These are phyloP conservation scores for Dichomitus squalens DNA, from an alignment of 1,284 basidiomycete species.

Conservation along the genomic window DNA sequence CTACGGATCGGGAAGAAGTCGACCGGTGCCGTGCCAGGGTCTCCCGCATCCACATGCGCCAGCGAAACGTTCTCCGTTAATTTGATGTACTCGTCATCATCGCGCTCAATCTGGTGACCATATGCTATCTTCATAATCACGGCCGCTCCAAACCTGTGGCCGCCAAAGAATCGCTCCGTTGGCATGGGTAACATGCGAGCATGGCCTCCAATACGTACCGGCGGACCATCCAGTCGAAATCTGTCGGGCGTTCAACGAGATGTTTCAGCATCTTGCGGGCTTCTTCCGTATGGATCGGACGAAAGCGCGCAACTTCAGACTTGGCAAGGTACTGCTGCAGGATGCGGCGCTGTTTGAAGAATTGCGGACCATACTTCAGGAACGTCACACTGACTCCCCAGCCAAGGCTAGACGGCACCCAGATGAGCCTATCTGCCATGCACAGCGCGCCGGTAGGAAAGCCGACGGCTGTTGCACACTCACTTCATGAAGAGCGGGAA, in stretches of 20 bases:
- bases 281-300: constrained; percentile 25
- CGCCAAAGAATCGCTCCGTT: not conserved
- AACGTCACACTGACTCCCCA: constrained; percentile 24
- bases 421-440: constrained; percentile 9
- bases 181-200: not conserved
- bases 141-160: constrained; percentile 19
- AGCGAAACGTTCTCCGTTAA: constrained; percentile 24
- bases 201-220: constrained; percentile 9
- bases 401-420: constrained; percentile 12
- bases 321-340: constrained; percentile 28
- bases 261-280: constrained; percentile 25
- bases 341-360: constrained; percentile 31
- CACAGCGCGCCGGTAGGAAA: constrained; percentile 4
- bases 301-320: constrained; percentile 23
- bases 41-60: constrained; percentile 19
- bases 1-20: constrained; percentile 27
- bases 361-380: constrained; percentile 25
- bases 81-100: constrained; percentile 26
- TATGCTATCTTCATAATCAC: constrained; percentile 31
- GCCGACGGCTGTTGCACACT: not conserved
- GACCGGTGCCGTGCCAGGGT: constrained; percentile 20
- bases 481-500: constrained; percentile 29
- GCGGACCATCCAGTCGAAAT: constrained; percentile 26
- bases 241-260: constrained; percentile 23
- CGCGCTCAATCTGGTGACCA: constrained; percentile 25